Percentiles rank a stretch among this genome's conserved stretches.
These are phyloP conservation scores for Pseudozyma sp. DNA, from an alignment of 1,284 basidiomycete species.

Conservation along the genomic window DNA sequence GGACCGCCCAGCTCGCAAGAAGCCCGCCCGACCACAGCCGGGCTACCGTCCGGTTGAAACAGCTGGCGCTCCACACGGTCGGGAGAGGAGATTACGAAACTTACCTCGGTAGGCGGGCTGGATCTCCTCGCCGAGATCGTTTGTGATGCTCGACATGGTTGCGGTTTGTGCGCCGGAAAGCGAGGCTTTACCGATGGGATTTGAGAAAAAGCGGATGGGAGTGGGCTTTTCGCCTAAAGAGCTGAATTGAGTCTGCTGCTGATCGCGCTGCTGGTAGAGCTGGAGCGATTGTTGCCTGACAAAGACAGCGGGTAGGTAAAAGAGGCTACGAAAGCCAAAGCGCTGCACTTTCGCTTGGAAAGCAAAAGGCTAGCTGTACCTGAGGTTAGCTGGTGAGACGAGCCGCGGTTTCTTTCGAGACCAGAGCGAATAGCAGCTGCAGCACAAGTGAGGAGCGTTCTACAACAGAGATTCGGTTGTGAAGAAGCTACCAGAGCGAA, in stretches of 20 bases:
- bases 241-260: slow-evolving; percentile 9
- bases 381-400: no score
- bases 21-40: no score
- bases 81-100: slow-evolving; percentile 8
- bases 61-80: no score
- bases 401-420: not conserved
- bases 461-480: not conserved
- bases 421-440: not conserved
- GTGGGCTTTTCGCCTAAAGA: slow-evolving; percentile 4
- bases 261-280: slow-evolving; percentile 33
- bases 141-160: slow-evolving; percentile 53
- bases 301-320: slow-evolving; percentile 24
- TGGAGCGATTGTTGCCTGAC: slow-evolving; percentile 32
- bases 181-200: slow-evolving; percentile 11
- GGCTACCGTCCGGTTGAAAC: no score
- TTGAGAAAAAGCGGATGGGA: not conserved
- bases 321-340: slow-evolving; percentile 25
- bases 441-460: not conserved
- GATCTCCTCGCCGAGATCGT: slow-evolving; percentile 63
- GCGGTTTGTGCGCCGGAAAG: slow-evolving; percentile 7
- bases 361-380: not conserved
- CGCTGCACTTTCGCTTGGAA: slow-evolving; percentile 20
- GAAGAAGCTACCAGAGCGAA: not conserved
- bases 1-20: no score
- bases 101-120: slow-evolving; percentile 58